Percentiles rank a stretch among this genome's conserved stretches.
Conservation (phyloP, 306 rosid genomes). For the Sphenostylis stenocarpa region DNA sequence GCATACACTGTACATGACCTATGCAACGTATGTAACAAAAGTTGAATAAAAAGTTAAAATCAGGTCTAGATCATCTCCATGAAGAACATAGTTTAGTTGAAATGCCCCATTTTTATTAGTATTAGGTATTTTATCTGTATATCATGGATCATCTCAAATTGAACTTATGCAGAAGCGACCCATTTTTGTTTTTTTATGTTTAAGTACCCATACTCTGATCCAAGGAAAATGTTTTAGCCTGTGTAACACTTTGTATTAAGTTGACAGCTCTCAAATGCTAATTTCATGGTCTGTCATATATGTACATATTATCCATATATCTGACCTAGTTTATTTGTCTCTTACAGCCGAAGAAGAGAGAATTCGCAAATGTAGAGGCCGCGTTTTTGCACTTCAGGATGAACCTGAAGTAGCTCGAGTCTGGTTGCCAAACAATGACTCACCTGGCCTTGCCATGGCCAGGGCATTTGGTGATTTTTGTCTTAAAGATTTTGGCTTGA, state of each 20-base stretch:
- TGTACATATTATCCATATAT: background rate
- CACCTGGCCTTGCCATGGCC: constrained; percentile 99
- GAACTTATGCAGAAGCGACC: background rate
- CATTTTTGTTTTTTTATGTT: background rate
- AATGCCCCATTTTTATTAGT: background rate
- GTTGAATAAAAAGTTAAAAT: background rate
- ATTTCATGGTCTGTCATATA: background rate
- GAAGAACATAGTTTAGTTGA: background rate
- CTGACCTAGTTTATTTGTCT: background rate
- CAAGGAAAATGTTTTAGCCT: background rate
- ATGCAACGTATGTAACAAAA: background rate
- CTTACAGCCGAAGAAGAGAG: constrained; percentile 90
- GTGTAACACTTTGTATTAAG: background rate
- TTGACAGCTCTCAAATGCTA: background rate
- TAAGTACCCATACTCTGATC: background rate
- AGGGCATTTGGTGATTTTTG: constrained; percentile 99
- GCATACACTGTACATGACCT: background rate
- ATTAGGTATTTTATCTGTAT: background rate
- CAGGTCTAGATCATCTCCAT: background rate
- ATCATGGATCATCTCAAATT: background rate
- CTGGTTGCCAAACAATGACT: constrained; percentile 91
- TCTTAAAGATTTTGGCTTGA: constrained; percentile 93
- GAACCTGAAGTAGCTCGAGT: constrained; percentile 97
- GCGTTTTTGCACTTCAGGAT: constrained; percentile 93
- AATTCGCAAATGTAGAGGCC: constrained; percentile 85